Base-by-base conservation (phyloP, 352 stramenopile species). In the Lagenidium sp. region DNA sequence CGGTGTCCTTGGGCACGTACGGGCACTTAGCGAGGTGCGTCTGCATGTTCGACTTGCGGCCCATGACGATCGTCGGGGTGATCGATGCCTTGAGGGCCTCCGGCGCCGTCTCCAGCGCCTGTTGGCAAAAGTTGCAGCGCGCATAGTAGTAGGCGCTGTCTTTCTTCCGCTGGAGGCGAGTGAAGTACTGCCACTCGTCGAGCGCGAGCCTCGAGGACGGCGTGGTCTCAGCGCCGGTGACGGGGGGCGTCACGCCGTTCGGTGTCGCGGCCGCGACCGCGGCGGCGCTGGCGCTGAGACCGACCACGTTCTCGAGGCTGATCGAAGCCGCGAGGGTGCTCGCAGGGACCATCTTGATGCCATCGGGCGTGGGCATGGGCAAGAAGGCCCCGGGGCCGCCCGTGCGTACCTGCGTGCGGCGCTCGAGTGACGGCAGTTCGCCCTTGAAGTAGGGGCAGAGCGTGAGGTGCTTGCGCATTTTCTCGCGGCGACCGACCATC, bases 11-110 rank as follows among this genome's bases (percentile, higher is more conserved):
- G 37, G 68, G 74, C 26, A 90, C 54, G 39, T 90, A 75, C 0
- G 68, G 59, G 35, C 78, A 90, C 57, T 82, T 85, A 60, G 72
- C 60, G 55, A 87, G 52, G 44, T 90, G 78, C 3, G 78, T 90
- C 61, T 87, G 78, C 78, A 90, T 90, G 53, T 87, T 90, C 39
- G 68, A 70, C 49, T 87, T 90, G 21, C 77, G 67, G 0, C 74
- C 78, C 55, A 83, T 80, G 30, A 90, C 64, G 38, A 83, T 56
- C 19, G 63, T 63, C 19, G 75, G 67, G 30, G 67, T 58, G 65
- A 85, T 77, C 0, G 56, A 60, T 19, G 41, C 29, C 34, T 74
- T 74, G 46, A 82, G 59, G 4, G 60, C 48, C 3, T 77, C 67
- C 0, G 67, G 63, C 1, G 65, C 72, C 23, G 52, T 63, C 18